These are phyloP conservation scores for Phialophora macrospora DNA, from an alignment of 2,329 filamentous ascomycete genomes.

Conservation along the genomic window DNA sequence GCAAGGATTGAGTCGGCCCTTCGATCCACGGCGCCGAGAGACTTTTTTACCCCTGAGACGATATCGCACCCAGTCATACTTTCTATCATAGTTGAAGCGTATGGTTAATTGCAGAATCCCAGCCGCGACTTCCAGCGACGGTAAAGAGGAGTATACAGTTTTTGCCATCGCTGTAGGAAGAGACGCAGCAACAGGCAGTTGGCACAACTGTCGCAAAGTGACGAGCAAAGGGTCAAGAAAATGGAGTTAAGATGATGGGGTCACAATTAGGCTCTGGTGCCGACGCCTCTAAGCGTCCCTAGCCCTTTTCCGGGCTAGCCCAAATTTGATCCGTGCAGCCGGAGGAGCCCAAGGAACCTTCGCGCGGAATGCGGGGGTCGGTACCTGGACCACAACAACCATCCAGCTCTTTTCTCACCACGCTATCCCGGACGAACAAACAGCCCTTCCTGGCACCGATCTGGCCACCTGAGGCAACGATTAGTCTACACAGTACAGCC, in stretches of 20 bases:
- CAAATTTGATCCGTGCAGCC: not conserved
- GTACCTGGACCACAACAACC: not conserved
- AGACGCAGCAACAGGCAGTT: not conserved
- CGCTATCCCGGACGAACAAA: not conserved
- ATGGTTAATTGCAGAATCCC: not conserved
- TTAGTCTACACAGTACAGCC: not conserved
- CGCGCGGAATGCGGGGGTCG: not conserved
- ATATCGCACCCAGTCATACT: not conserved
- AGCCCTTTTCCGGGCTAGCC: not conserved
- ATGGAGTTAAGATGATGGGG: not conserved
- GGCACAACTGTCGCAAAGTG: not conserved
- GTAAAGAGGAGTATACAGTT: not conserved
- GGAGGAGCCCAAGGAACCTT: not conserved
- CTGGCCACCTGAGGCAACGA: not conserved
- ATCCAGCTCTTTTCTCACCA: not conserved
- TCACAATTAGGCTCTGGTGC: conserved; percentile 18
- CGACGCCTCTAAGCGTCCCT: not conserved
- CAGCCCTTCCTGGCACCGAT: too few relatives aligned
- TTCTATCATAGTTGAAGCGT: not conserved
- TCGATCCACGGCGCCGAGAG: not conserved
- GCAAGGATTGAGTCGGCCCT: not conserved
- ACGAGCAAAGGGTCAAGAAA: not conserved
- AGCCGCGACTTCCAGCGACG: too few relatives aligned
- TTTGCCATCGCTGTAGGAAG: not conserved
- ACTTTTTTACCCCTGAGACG: not conserved